Evolutionary conservation across 305 asterid genomes (phyloP).

Genomic region (Fraxinus platypoda): DNA sequence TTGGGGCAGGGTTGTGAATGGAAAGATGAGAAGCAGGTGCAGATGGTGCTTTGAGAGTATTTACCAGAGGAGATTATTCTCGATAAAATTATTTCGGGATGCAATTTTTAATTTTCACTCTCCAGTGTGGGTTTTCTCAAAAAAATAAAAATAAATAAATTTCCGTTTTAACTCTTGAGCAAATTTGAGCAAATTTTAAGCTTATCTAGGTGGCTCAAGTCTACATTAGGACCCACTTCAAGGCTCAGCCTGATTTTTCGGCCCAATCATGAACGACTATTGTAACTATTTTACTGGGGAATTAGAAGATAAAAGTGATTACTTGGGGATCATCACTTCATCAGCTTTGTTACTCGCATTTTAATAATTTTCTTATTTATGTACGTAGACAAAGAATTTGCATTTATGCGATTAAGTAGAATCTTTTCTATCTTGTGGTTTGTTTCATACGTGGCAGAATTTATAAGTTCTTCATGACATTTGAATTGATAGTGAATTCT

Average conservation of each 20-base stretch:
- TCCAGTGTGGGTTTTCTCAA: background rate
- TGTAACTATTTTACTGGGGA: background rate
- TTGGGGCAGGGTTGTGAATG: background rate
- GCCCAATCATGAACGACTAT: background rate
- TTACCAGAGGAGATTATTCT: background rate
- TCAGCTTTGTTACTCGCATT: background rate
- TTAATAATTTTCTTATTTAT: background rate
- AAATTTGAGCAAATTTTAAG: background rate
- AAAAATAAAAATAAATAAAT: background rate
- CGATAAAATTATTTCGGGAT: background rate
- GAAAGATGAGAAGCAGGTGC: background rate
- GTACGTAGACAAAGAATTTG: background rate
- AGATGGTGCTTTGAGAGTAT: background rate
- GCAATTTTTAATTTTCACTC: background rate
- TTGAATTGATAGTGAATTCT: background rate
- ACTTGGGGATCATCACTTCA: background rate
- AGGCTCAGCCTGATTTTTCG: background rate
- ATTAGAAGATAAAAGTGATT: background rate
- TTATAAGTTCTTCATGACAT: background rate
- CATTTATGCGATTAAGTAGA: slow-evolving; percentile 3
- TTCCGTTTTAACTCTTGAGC: background rate
- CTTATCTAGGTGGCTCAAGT: background rate
- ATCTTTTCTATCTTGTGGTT: background rate
- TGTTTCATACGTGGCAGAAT: background rate
- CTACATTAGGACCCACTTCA: background rate